Conservation (phyloP, 306 rosid genomes). For the Neltuma alba region DNA sequence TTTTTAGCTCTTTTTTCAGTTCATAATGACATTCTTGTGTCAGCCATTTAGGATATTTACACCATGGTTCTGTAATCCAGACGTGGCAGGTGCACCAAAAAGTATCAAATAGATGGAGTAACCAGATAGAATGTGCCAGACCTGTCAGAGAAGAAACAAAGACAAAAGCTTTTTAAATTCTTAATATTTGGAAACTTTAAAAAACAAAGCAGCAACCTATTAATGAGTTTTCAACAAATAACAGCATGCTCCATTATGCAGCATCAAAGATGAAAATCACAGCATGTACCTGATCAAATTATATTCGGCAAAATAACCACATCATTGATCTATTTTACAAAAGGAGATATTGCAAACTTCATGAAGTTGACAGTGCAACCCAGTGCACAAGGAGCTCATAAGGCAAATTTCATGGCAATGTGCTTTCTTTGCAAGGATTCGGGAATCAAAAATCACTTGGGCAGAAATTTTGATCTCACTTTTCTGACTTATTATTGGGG, state of each 20-base stretch:
- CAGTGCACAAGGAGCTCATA: background rate
- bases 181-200: too few relatives aligned
- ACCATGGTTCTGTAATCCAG: too few relatives aligned
- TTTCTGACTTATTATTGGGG: background rate
- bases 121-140: too few relatives aligned
- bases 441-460: background rate
- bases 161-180: too few relatives aligned
- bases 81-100: too few relatives aligned
- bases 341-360: background rate
- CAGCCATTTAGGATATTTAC: too few relatives aligned
- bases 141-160: too few relatives aligned
- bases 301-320: background rate
- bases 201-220: background rate
- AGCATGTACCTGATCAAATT: background rate
- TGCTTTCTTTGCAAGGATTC: background rate
- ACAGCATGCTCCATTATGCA: background rate
- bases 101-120: too few relatives aligned
- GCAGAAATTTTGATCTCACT: background rate
- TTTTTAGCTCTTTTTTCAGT: too few relatives aligned
- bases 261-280: background rate
- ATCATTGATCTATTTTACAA: background rate
- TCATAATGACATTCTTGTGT: too few relatives aligned
- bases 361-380: background rate
- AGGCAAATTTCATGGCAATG: background rate
- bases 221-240: background rate